Conservation (phyloP, 495 filamentous ascomycete species). For the Neurospora sp. region DNA sequence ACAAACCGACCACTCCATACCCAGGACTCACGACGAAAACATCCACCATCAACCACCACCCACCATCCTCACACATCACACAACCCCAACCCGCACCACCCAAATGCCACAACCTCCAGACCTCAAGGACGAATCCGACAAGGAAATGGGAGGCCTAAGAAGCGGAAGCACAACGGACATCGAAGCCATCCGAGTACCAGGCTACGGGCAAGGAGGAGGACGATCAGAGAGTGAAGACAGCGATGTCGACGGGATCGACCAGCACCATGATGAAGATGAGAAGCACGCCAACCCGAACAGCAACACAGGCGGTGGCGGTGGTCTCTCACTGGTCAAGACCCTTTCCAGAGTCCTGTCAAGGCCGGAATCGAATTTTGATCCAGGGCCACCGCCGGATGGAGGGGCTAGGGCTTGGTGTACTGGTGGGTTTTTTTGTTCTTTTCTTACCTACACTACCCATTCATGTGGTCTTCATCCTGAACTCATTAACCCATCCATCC, state of each 20-base stretch:
- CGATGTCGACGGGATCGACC: background rate
- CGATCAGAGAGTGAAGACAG: background rate
- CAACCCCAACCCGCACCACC: background rate
- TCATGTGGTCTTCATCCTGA: background rate
- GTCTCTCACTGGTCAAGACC: slow-evolving; percentile 17
- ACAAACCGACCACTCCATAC: too few relatives aligned
- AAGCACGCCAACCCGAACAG: background rate
- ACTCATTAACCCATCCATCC: background rate
- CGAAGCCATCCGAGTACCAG: background rate
- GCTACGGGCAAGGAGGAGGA: background rate
- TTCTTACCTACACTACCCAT: background rate
- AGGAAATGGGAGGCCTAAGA: background rate
- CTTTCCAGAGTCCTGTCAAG: slow-evolving; percentile 28
- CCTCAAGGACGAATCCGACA: background rate
- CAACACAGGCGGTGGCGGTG: background rate
- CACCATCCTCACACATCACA: background rate
- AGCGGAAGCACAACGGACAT: background rate
- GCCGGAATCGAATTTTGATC: slow-evolving; percentile 31
- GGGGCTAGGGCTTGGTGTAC: slow-evolving; percentile 40
- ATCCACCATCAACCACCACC: background rate
- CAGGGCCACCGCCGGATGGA: slow-evolving; percentile 45
- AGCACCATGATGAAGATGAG: background rate
- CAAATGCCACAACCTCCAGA: background rate
- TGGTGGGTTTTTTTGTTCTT: slow-evolving; percentile 15
- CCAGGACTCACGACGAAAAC: too few relatives aligned